Evolutionary conservation across 768 basidiomycete species (phyloP).

Genomic region (Russula lepida): DNA sequence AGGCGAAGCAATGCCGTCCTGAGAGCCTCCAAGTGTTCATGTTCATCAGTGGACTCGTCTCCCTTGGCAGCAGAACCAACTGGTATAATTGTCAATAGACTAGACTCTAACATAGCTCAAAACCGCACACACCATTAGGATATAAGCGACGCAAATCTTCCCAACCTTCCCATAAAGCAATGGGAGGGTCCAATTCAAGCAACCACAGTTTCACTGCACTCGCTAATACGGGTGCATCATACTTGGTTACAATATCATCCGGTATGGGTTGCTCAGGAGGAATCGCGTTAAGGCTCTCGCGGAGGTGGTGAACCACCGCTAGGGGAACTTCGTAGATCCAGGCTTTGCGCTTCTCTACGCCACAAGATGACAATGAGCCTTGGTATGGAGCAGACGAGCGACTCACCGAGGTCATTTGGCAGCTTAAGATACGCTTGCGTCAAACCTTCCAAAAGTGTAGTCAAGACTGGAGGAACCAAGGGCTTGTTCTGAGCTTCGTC

Average conservation of each 20-base stretch:
- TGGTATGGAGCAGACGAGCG: too few species aligned
- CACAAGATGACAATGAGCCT: slow-evolving; percentile 1
- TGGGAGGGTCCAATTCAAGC: slow-evolving; percentile 84
- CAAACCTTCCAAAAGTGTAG: slow-evolving; percentile 55
- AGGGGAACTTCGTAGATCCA: slow-evolving; percentile 97
- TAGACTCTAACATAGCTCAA: not conserved
- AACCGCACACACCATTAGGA: slow-evolving; percentile 41
- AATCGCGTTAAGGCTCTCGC: slow-evolving; percentile 75
- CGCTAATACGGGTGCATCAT: slow-evolving; percentile 83
- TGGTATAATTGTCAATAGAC: slow-evolving; percentile 14
- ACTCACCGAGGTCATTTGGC: slow-evolving; percentile 55
- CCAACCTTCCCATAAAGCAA: slow-evolving; percentile 84
- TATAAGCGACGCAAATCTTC: slow-evolving; percentile 87
- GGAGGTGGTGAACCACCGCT: slow-evolving; percentile 71
- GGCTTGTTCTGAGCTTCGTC: slow-evolving; percentile 51
- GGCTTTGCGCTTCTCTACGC: slow-evolving; percentile 71
- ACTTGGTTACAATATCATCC: slow-evolving; percentile 53
- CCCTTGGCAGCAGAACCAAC: slow-evolving; percentile 47
- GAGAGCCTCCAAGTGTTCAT: slow-evolving; percentile 51
- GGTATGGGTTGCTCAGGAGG: slow-evolving; percentile 43
- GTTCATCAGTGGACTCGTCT: slow-evolving; percentile 48
- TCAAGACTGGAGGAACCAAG: slow-evolving; percentile 64
- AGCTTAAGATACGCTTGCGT: slow-evolving; percentile 53
- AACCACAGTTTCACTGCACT: slow-evolving; percentile 81
- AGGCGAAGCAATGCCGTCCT: slow-evolving; percentile 55